phyloP scores from a whole-genome alignment of 805 yeast genomes.

The Debaryomyces maramus region DNA sequence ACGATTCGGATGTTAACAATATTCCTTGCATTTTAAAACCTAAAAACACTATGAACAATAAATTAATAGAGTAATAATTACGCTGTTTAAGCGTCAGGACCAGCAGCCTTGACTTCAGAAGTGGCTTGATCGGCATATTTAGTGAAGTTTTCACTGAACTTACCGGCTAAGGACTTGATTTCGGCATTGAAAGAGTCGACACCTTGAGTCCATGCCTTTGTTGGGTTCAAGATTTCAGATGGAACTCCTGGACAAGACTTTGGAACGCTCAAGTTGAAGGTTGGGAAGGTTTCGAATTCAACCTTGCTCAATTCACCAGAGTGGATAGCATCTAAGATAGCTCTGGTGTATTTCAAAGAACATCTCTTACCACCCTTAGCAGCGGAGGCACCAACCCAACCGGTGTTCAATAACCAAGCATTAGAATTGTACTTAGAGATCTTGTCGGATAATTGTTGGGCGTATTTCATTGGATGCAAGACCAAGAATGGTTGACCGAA shows the following conservation, averaged over 20 bases:
- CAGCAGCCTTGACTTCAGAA: slow-evolving; percentile 86
- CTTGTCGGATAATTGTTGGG: slow-evolving; percentile 92
- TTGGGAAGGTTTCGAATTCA: slow-evolving; percentile 81
- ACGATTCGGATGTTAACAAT: too few species aligned
- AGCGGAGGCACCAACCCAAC: slow-evolving; percentile 96
- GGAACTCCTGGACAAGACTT: slow-evolving; percentile 82
- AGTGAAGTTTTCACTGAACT: slow-evolving; percentile 84
- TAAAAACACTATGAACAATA: too few species aligned
- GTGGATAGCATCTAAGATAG: slow-evolving; percentile 91
- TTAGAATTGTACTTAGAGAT: slow-evolving; percentile 83
- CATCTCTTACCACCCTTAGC: slow-evolving; percentile 95
- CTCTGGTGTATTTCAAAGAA: slow-evolving; percentile 96
- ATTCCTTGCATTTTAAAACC: too few species aligned
- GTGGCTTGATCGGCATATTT: slow-evolving; percentile 84
- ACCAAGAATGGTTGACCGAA: slow-evolving; percentile 99
- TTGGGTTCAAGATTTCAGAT: slow-evolving; percentile 78
- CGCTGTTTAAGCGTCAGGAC: slow-evolving; percentile 61
- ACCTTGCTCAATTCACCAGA: slow-evolving; percentile 80
- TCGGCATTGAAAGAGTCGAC: slow-evolving; percentile 38
- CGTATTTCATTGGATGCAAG: slow-evolving; percentile 96
- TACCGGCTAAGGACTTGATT: slow-evolving; percentile 61
- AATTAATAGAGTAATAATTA: too few species aligned
- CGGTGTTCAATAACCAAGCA: slow-evolving; percentile 97
- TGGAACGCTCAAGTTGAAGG: slow-evolving; percentile 87
- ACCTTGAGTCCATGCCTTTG: slow-evolving; percentile 68